Percentiles rank a stretch among this genome's conserved stretches.
phyloP scores from a whole-genome alignment of 1,284 basidiomycete genomes.

The Trichosporon asahii region DNA sequence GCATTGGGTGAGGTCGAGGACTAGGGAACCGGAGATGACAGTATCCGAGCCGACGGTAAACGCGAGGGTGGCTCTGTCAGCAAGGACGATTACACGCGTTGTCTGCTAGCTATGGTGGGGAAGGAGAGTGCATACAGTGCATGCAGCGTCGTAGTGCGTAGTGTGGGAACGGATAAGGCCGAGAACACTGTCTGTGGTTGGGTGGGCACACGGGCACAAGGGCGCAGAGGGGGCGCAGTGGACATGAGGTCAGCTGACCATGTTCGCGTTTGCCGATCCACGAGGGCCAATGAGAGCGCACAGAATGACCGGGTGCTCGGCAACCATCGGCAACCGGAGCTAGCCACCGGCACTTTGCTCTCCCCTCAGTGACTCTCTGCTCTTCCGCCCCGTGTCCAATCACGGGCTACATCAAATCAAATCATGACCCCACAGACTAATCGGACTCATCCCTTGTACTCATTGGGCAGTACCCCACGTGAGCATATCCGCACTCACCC shows the following conservation, averaged over 20 bases:
- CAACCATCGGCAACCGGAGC: slow-evolving; percentile 4
- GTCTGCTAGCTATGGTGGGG: no score
- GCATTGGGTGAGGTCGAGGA: background rate
- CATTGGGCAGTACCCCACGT: background rate
- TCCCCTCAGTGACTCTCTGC: no score
- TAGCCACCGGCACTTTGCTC: no score
- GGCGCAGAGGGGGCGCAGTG: background rate
- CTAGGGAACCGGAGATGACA: background rate
- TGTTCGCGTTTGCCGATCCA: background rate
- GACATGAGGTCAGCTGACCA: background rate
- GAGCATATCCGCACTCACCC: background rate
- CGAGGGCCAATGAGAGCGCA: background rate
- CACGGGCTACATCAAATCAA: background rate
- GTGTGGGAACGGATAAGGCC: slow-evolving; percentile 6
- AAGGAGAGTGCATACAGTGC: no score
- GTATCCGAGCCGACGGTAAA: background rate
- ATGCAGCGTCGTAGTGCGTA: background rate
- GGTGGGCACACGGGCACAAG: background rate
- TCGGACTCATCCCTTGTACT: background rate
- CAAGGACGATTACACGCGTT: no score
- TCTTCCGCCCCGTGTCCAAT: background rate
- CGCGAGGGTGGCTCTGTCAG: background rate
- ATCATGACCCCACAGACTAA: background rate
- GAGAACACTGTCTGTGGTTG: background rate
- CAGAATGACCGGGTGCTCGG: background rate